A percentile compares a stretch with the other conserved stretches of the same genome.
These are phyloP conservation scores for Phialophora chinensis DNA, from an alignment of 2,329 filamentous ascomycete genomes.

Conservation along the genomic window DNA sequence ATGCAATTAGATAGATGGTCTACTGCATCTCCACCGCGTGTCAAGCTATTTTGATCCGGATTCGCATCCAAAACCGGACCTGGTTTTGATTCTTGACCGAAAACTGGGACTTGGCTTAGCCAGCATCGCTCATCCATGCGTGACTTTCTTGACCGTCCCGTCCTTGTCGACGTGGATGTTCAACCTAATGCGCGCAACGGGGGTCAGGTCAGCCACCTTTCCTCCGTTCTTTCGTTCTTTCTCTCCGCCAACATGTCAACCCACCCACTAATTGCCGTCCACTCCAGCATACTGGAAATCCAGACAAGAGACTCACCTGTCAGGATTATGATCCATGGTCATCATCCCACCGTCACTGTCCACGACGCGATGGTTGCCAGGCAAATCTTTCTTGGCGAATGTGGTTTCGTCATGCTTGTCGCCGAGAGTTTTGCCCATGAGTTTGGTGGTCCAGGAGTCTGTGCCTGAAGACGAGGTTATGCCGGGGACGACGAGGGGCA, in stretches of 20 bases:
- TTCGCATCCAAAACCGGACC: not conserved
- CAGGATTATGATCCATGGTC: conserved; percentile 51
- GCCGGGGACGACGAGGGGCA: conserved; percentile 57
- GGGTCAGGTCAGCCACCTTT: not conserved
- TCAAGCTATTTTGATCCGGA: not conserved
- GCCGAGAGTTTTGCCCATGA: conserved; percentile 54
- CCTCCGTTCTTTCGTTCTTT: no score
- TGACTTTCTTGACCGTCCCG: conserved; percentile 53
- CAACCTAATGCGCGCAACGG: conserved; percentile 43
- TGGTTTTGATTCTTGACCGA: not conserved
- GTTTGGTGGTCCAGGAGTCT: conserved; percentile 50
- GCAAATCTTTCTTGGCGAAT: conserved; percentile 56
- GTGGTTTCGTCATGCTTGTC: conserved; percentile 44
- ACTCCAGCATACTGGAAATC: no score
- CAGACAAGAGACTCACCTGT: no score
- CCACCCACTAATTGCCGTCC: no score
- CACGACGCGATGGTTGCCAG: conserved; percentile 51
- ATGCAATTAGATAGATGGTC: not conserved
- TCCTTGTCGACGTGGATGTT: conserved; percentile 54
- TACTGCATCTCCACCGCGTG: not conserved
- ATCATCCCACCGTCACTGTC: conserved; percentile 44
- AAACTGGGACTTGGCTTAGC: not conserved
- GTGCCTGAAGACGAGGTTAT: conserved; percentile 43
- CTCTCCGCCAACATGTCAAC: no score
- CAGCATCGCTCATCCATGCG: conserved; percentile 30